Conservation (phyloP, 2,329 filamentous ascomycete species). For the Aplosporella prunicola region DNA sequence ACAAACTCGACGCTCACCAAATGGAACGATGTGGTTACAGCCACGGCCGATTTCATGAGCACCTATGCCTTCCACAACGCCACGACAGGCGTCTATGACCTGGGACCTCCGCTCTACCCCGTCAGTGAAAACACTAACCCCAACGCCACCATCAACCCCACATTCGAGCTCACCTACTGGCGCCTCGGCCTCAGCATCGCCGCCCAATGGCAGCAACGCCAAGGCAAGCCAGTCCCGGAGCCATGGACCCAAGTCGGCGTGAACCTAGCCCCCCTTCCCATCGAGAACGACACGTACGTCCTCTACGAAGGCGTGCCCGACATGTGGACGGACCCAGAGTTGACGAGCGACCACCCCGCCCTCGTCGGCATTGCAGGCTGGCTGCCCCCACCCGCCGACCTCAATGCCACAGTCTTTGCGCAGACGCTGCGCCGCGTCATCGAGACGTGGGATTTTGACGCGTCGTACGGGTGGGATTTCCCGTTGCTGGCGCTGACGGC, state of each 20-base stretch:
- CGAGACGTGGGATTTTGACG: conserved; percentile 27
- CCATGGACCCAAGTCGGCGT: conserved; percentile 42
- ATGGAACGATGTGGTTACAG: conserved; percentile 46
- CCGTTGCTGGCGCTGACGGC: conserved; percentile 24
- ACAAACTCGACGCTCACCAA: conserved; percentile 35
- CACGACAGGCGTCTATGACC: conserved; percentile 43
- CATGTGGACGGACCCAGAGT: conserved; percentile 22
- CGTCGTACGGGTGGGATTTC: conserved; percentile 28
- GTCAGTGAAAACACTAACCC: conserved; percentile 51
- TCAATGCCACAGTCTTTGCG: conserved; percentile 23
- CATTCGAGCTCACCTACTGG: conserved; percentile 54
- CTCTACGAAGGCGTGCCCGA: conserved; percentile 43
- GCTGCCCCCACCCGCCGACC: conserved; percentile 21
- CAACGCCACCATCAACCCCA: conserved; percentile 48
- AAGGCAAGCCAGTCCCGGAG: conserved; percentile 33
- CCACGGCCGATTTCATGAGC: conserved; percentile 51
- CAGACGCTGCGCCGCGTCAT: conserved; percentile 22
- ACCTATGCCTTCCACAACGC: conserved; percentile 48
- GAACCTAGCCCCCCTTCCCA: conserved; percentile 45
- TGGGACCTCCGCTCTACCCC: conserved; percentile 44
- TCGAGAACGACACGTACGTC: conserved; percentile 42
- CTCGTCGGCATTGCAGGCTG: conserved; percentile 23
- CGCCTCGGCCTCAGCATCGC: conserved; percentile 50
- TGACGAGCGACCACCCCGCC: conserved; percentile 24
- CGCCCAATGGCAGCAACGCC: conserved; percentile 42